Base-by-base conservation (phyloP, 164 flowering plant species). In the Nelumbo lutea region DNA sequence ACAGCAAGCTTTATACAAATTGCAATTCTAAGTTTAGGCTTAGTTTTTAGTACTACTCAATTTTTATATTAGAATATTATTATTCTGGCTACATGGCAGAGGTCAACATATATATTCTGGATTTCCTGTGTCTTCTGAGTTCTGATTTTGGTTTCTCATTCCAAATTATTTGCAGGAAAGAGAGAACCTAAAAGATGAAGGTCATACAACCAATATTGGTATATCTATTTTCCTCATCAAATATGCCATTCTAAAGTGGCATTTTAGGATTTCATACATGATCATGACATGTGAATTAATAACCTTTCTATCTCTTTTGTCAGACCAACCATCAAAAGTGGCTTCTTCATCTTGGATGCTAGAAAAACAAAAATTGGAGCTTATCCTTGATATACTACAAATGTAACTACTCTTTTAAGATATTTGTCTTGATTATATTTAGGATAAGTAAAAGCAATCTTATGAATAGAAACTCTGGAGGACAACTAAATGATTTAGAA, bases 381-480 rank as follows among this genome's bases (percentile, higher is more conserved):
- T 72, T 62, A 70, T 87, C 64, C 70, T 88, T 56, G 89, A 87
- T 68, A 78, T 72, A 55, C 70, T 90, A 53, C 87, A 88, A 63
- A 85, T 82, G 96, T 90, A 60, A 66, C 67, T 47, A 14, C 5
- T 15, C 9, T 40, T 52, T 39, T 27, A 15, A 10, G 4, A 38
- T 57, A 39, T 5, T 61, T 4, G 0, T 42, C 45, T 40, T 62
- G 51, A 41, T 3, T 41, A 58, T n/a, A 59, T 59, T 62, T 47
- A 13, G 38, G 13, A 46, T 1, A 61, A 61, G 64, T 9, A 41
- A 61, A 41, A 7, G 14, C 11, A 53, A 53, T 53, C 3, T 2
- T 53, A 11, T 10, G 57, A 53, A 53, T 10, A 53, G 11, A 4
- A 15, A 4, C 14, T 53, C 57, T 3, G 4, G 11, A 11, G 48